Evolutionary conservation across 306 rosid species (phyloP), one percentile per base, ranked within the genome.

Genomic region (Rosa persica): DNA sequence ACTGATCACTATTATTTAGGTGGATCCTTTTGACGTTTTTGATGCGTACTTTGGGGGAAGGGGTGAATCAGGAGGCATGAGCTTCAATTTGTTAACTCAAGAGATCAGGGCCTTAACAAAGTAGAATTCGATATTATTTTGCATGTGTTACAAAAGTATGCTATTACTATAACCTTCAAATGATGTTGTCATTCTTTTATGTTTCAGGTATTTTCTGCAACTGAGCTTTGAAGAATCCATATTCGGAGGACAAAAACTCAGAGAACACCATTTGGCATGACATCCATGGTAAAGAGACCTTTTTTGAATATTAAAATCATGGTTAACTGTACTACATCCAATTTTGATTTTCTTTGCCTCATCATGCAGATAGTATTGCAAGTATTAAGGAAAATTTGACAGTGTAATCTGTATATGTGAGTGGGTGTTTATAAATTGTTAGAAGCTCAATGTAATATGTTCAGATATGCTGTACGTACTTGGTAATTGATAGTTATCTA

Each of bases 191-290:
- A 58, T 61, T 38, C 39, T 66, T 49, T 64, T n/a, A 20, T 67
- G 39, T 66, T 75, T 70, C 88, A 95, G 98, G 80, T 81, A 89
- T 85, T 93, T 89, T 90, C 88, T 95, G 78, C 66, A 87, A 83
- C 79, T 93, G 88, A 89, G 86, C 89, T 91, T 95, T 84, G 96
- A 95, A 85, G 98, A 95, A 80, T 89, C 98, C 15, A 83, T 95
- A 82, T 92, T 95, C 30, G 96, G 98, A 78, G 98, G 82, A 83
- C 83, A 82, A 89, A 85, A 92, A 92, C 86, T 76, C 91, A 87
- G 85, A 88, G 73, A 85, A 92, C 98, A 12, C 96, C 98, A 77
- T 95, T 95, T 84, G 98, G 98, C 81, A 79, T 89, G 78, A 91
- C 92, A 90, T 87, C 98, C 34, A 95, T 89, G 91, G 98, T 95